Conservation (phyloP, 495 filamentous ascomycete genomes). For the Diplogelasinospora grovesii region DNA sequence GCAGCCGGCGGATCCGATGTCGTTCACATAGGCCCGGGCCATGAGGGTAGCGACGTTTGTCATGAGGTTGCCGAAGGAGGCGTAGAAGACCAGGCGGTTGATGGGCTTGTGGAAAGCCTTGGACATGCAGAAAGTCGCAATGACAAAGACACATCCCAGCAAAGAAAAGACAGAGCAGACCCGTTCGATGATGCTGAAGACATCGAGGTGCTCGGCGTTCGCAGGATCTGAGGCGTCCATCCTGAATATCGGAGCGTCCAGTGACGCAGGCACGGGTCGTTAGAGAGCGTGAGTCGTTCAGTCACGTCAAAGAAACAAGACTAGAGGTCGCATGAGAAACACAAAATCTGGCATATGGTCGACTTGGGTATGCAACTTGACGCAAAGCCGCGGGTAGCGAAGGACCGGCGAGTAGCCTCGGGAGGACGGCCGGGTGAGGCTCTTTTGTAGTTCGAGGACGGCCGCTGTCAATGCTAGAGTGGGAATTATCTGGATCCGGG, state of each 20-base stretch:
- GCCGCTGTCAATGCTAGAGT: no score
- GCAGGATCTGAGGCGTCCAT: slow-evolving; percentile 7
- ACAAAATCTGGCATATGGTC: no score
- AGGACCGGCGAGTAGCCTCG: no score
- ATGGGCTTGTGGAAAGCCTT: slow-evolving; percentile 73
- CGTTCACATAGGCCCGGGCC: slow-evolving; percentile 48
- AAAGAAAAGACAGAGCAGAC: slow-evolving; percentile 65
- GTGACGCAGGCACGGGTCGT: no score
- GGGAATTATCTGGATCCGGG: no score
- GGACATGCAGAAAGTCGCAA: slow-evolving; percentile 59
- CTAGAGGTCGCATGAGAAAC: no score
- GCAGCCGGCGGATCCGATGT: slow-evolving; percentile 50
- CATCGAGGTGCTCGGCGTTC: slow-evolving; percentile 19
- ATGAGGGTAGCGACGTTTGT: slow-evolving; percentile 76
- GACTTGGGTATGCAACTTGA: no score
- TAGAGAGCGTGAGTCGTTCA: no score
- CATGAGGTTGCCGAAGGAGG: slow-evolving; percentile 76
- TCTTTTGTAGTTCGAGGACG: no score
- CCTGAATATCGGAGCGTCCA: neutral
- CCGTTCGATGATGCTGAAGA: slow-evolving; percentile 58
- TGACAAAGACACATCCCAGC: slow-evolving; percentile 64
- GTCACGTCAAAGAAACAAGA: no score
- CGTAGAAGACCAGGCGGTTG: slow-evolving; percentile 80
- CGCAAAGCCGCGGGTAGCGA: no score
- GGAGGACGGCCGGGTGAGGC: no score